Evolutionary conservation across 768 basidiomycete species (phyloP), one percentile per base, ranked within the genome.

Genomic region (Punctularia strigosozonata): DNA sequence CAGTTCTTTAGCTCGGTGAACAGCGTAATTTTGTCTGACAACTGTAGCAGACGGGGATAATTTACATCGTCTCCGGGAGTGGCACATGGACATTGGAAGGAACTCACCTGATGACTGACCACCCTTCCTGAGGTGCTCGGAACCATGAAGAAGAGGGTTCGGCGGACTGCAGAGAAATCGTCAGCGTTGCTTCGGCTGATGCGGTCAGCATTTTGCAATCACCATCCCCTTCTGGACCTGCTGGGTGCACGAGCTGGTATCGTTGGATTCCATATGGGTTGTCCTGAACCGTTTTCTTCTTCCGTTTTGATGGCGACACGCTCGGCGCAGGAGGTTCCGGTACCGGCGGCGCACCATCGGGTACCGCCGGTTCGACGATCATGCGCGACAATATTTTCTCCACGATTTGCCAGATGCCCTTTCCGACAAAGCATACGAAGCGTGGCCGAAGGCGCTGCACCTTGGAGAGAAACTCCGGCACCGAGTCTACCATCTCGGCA

Each of bases 71-170:
- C n/a, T 36, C 15, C 4, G 19, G 24, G 33, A 25, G 17, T n/a
- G 22, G n/a, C 13, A 23, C 8, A 14, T 10, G 32, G 34, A 12
- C 33, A 21, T 26, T 26, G 33, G 39, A 25, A 2, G 4, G 14
- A 10, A 51, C 68, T 40, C 22, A 81, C 85, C 61, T 84, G 80
- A 48, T 80, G 78, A n/a, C 65, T 59, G 10, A 76, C 73, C 0
- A 88, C 82, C 6, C 74, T 65, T 0, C 78, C 85, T 0, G 85
- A 89, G 0, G 84, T 85, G 47, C 77, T 80, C 0, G 84, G 81
- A 23, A 81, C 67, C 2, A 80, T 77, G 51, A 75, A 89, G 52
- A 91, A 74, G 1, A 88, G 50, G 0, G 83, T 86, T 50, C 82
- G 80, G 18, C 41, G 32, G 5, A 53, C 44, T 8, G 37, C 46